These are phyloP conservation scores for Alliaria petiolata DNA, from an alignment of 345 rosid genomes.

Conservation along the genomic window DNA sequence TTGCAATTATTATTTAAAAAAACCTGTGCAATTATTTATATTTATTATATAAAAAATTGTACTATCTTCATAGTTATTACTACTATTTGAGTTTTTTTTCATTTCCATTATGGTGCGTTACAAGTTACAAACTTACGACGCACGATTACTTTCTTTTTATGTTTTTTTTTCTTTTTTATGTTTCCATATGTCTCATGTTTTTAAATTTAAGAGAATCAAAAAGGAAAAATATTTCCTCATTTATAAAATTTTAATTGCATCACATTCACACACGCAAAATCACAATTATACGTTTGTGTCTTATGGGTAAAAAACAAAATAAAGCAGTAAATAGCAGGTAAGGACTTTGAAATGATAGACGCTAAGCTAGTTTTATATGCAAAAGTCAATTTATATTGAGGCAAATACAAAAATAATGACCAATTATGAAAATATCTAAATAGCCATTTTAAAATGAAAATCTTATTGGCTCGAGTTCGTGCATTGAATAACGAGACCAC, in stretches of 20 bases:
- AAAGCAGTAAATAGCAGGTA: constrained; percentile 16
- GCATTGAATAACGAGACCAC: constrained; percentile 28
- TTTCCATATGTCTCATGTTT: background rate
- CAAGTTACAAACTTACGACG: background rate
- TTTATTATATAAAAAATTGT: constrained; percentile 17
- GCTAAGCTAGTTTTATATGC: background rate
- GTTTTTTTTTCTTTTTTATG: background rate
- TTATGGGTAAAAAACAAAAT: constrained; percentile 5
- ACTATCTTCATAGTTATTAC: constrained; percentile 10
- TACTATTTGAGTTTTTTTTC: background rate
- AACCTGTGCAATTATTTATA: too few species aligned
- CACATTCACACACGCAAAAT: background rate
- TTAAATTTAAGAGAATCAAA: background rate
- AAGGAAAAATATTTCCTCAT: background rate
- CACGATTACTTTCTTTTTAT: background rate
- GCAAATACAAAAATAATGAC: background rate
- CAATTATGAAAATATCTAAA: constrained; percentile 4
- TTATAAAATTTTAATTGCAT: background rate
- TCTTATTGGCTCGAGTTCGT: constrained; percentile 34
- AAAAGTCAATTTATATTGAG: constrained; percentile 10
- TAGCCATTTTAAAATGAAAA: background rate
- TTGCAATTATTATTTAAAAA: too few species aligned
- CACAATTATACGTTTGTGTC: background rate
- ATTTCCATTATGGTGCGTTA: background rate
- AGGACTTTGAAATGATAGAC: background rate